Conservation (phyloP, 73 alveolate species). For the Paramecium bursaria region DNA sequence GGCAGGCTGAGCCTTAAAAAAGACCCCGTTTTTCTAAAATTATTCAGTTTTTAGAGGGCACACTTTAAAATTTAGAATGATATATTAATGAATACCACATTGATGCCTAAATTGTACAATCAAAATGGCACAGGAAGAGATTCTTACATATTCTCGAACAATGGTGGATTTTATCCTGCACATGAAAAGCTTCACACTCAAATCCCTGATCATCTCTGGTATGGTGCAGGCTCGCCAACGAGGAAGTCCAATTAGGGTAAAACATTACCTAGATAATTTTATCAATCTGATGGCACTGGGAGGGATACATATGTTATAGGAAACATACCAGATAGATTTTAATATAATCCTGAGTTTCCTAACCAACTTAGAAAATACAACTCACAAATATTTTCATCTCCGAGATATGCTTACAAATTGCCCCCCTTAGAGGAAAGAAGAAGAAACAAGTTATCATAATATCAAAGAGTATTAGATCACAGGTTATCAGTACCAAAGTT, state of each 20-base stretch:
- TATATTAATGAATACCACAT: too few relatives aligned
- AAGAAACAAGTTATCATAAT: neutral
- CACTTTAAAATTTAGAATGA: too few relatives aligned
- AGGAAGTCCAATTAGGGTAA: neutral
- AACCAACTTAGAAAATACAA: constrained; percentile 30
- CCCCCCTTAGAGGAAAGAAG: constrained; percentile 18
- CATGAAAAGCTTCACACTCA: neutral
- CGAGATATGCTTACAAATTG: constrained; percentile 37
- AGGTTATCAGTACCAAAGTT: constrained; percentile 37
- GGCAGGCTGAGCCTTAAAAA: constrained; percentile 21
- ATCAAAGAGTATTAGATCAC: neutral
- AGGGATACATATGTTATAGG: constrained; percentile 53
- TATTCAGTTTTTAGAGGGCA: too few relatives aligned
- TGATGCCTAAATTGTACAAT: constrained; percentile 53
- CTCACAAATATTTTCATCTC: neutral
- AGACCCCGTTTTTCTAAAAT: constrained; percentile 6
- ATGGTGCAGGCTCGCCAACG: constrained; percentile 23
- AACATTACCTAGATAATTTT: constrained; percentile 23
- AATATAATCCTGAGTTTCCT: constrained; percentile 21
- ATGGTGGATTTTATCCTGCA: constrained; percentile 67
- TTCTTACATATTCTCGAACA: constrained; percentile 53
- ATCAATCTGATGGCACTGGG: constrained; percentile 49
- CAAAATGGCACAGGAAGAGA: constrained; percentile 73
- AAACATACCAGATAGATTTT: constrained; percentile 6
- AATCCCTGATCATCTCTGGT: too few relatives aligned